Conservation (phyloP, 176 grass and related monocot species). For the Secale cereale region DNA sequence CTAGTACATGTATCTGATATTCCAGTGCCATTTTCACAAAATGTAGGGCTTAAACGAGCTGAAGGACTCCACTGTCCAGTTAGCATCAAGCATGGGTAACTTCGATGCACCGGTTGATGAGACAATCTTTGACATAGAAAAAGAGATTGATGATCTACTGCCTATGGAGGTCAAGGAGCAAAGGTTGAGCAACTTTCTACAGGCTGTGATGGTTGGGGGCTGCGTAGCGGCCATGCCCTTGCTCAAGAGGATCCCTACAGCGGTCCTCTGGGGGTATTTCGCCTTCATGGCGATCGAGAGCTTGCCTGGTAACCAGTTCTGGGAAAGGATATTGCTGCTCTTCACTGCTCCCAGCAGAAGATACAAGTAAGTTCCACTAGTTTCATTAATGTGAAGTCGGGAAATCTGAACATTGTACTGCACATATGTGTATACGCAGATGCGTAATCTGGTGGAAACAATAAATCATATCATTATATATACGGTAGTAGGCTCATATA, state of each 20-base stretch:
- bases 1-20: not conserved
- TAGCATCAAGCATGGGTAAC: constrained; percentile 86
- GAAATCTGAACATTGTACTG: not conserved
- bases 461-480: not conserved
- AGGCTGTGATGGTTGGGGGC: constrained; percentile 66
- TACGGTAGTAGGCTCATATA: not conserved
- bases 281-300: constrained; percentile 99
- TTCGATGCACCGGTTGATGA: constrained; percentile 91
- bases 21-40: not conserved
- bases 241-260: constrained; percentile 91
- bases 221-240: constrained; percentile 90
- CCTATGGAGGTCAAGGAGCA: constrained; percentile 98
- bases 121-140: constrained; percentile 81
- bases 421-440: not conserved
- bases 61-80: constrained; percentile 80
- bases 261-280: constrained; percentile 98
- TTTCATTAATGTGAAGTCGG: not conserved
- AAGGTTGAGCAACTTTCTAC: constrained; percentile 83
- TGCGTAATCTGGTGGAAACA: not conserved
- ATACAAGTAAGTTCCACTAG: constrained; percentile 75
- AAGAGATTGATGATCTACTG: constrained; percentile 93
- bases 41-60: constrained; percentile 79
- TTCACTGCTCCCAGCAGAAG: constrained; percentile 95
- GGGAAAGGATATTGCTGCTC: constrained; percentile 90
- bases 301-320: constrained; percentile 96